A percentile compares a stretch with the other conserved stretches of the same genome.
These are phyloP conservation scores for Schoenoplectus triqueter DNA, from an alignment of 202 grass and related monocot genomes.

Conservation along the genomic window DNA sequence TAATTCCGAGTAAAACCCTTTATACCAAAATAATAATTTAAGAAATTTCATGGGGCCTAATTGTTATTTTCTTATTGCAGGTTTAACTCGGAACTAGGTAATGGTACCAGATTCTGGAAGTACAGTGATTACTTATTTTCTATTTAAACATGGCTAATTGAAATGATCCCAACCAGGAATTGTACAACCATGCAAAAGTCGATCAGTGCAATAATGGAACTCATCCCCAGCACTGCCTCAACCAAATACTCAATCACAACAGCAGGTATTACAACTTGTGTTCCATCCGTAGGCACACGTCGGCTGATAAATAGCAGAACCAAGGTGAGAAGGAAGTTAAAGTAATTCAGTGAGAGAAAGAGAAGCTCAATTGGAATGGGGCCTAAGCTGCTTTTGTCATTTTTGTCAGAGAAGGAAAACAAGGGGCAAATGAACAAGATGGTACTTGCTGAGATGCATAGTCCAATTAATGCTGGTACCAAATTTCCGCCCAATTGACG, in stretches of 20 bases:
- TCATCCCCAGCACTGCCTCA: not conserved
- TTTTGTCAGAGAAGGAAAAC: not conserved
- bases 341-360: not conserved
- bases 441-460: not conserved
- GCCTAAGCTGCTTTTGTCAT: not conserved
- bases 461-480: not conserved
- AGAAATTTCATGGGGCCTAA: too few species aligned
- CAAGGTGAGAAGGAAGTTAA: not conserved
- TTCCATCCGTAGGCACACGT: not conserved
- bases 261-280: not conserved
- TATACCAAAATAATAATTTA: too few species aligned
- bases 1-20: too few species aligned
- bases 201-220: not conserved
- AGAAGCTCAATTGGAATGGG: not conserved
- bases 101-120: too few species aligned
- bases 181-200: not conserved
- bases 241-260: not conserved
- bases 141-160: not conserved
- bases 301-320: not conserved
- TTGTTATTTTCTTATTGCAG: too few species aligned
- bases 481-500: not conserved
- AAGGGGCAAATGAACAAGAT: not conserved
- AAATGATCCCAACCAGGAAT: not conserved
- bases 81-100: too few species aligned
- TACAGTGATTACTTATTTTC: too few species aligned